These are phyloP conservation scores for Paramecium biaurelia DNA, from an alignment of 73 alveolate genomes.

Conservation along the genomic window DNA sequence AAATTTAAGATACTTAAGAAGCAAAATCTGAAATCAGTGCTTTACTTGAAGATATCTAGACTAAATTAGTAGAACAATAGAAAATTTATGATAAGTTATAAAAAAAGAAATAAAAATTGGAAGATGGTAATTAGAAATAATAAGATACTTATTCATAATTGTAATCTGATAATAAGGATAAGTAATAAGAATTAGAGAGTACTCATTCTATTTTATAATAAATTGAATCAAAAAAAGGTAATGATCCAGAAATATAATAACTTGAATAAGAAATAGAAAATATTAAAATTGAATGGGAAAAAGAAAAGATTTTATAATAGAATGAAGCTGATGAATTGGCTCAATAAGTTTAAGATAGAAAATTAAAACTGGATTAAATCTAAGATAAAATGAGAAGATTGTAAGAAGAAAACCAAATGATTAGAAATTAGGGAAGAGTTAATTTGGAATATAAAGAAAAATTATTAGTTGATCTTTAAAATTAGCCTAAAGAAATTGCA, in stretches of 20 bases:
- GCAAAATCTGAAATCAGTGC: neutral
- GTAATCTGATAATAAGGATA: neutral
- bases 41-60: neutral
- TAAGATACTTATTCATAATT: neutral
- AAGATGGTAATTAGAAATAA: neutral
- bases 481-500: slow-evolving; percentile 10
- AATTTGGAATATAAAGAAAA: slow-evolving; percentile 27
- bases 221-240: neutral
- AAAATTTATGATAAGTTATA: neutral
- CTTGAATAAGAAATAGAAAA: slow-evolving; percentile 28
- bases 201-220: slow-evolving; percentile 8
- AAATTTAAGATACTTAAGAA: neutral
- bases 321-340: neutral
- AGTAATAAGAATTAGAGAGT: neutral
- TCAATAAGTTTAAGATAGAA: neutral
- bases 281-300: slow-evolving; percentile 10
- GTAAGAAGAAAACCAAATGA: slow-evolving; percentile 47
- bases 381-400: slow-evolving; percentile 43
- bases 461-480: neutral
- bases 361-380: neutral
- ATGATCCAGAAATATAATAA: slow-evolving; percentile 24
- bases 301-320: neutral
- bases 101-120: neutral
- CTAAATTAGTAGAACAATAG: neutral
- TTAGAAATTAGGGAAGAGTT: slow-evolving; percentile 18